Base-by-base conservation (phyloP, 768 basidiomycete species). In the Pisolithus sp. region DNA sequence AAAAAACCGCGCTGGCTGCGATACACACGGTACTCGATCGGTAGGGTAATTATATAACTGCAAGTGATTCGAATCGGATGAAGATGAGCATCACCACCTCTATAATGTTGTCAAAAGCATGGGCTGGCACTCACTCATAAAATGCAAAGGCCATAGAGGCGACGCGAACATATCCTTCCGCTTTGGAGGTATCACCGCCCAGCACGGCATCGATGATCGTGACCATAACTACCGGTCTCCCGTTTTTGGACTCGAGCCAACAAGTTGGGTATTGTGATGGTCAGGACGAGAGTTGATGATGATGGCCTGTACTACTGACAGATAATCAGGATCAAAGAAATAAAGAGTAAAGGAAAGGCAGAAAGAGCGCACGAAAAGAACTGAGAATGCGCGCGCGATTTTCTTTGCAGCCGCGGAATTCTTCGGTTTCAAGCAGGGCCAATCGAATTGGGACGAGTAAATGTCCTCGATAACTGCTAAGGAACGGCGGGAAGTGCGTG, bases 81-180 rank as follows among this genome's bases (percentile, higher is more conserved):
- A 46, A 21, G 7, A 39, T 20, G 17, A 7, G 10, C n/a, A 31
- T 31, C 42, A 44, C 28, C 31, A 18, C 9, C 7, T 8, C 7
- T 2, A 18, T 17, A 4, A 10, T 15, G 13, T 45, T 17, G 13
- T 8, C 17, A 28, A 13, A 40, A 18, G 2, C 24, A 15, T 3
- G 18, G 26, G 38, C 7, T 9, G 15, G 21, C 18, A 62, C 72
- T 44, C 13, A 73, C 72, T 73, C 72, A 49, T 73, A 73, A 30
- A 59, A 58, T 15, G 69, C 70, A 46, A 73, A 66, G 7, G 73
- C 66, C 49, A 73, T 51, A 15, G 72, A 67, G 38, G 63, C 57
- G 47, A 71, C 56, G 31, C 72, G 67, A 48, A 73, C 52, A 53
- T 68, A 70, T 46, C 52, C 59, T 59, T 67, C 63, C 13, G 68